Percentiles rank a stretch among this genome's conserved stretches.
Conservation (phyloP, 495 filamentous ascomycete species). For the Aspergillus nanangensis region DNA sequence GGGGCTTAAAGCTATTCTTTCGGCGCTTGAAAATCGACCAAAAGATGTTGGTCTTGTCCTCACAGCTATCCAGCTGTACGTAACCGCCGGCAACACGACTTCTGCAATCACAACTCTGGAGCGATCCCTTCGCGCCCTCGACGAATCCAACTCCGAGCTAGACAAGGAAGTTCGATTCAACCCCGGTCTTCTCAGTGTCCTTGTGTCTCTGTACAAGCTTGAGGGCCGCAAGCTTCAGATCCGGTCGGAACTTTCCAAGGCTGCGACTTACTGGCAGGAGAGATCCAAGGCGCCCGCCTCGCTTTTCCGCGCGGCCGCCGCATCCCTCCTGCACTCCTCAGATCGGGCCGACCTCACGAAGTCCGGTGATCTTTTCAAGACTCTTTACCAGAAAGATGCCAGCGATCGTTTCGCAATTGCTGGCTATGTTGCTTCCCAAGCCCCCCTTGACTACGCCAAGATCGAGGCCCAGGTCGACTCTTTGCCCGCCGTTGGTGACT, state of each 20-base stretch:
- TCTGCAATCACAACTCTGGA: conserved; percentile 75
- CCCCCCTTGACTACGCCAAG: conserved; percentile 58
- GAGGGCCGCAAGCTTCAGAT: conserved; percentile 74
- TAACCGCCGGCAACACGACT: conserved; percentile 67
- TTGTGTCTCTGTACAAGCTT: conserved; percentile 73
- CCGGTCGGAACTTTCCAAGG: conserved; percentile 68
- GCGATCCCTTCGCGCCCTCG: conserved; percentile 66
- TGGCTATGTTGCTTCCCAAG: conserved; percentile 80
- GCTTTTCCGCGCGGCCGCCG: conserved; percentile 75
- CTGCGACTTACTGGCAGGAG: conserved; percentile 74
- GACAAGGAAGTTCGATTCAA: conserved; percentile 71
- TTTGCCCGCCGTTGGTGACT: conserved; percentile 60
- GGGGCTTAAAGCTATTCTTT: conserved; percentile 67
- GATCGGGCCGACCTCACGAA: conserved; percentile 57
- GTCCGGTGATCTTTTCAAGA: conserved; percentile 71
- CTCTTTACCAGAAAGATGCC: conserved; percentile 57
- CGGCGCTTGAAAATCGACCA: conserved; percentile 70
- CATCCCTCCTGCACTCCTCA: conserved; percentile 71
- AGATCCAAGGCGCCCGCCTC: conserved; percentile 46
- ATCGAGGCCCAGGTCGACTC: conserved; percentile 54
- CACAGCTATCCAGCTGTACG: conserved; percentile 79
- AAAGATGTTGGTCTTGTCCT: conserved; percentile 80
- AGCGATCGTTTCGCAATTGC: conserved; percentile 64
- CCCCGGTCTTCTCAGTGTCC: conserved; percentile 79
- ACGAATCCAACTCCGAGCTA: conserved; percentile 55